Evolutionary conservation across 2,329 filamentous ascomycete genomes (phyloP), one percentile per base, ranked within the genome.

Genomic region (Blastomyces parvus): DNA sequence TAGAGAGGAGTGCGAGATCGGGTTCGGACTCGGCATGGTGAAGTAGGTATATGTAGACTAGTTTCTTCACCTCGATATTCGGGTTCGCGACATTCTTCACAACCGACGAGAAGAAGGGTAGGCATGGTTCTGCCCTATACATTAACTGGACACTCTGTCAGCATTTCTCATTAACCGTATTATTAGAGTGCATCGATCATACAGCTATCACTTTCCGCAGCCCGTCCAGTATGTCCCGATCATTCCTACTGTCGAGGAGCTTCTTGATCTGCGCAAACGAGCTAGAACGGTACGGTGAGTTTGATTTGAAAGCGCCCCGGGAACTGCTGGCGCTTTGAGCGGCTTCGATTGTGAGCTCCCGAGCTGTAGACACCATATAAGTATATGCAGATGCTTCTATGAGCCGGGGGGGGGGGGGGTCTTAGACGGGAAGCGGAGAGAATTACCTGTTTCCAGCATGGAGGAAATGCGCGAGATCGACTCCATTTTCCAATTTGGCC

Each of bases 31-130:
- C 94, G 74, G 94, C 94, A 82, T 99, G 92, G 74, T 95, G 90
- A 65, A 97, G 88, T 66, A 99, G 86, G 78, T 97, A 99, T 74
- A 97, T 96, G 81, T 99, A 99, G 66, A 99, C 94, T 63, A 99
- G 86, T 77, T 97, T 97, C 79, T 97, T 95, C 76, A 97, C 92
- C 72, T 96, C 91, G 70, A 97, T 83, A 71, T 91, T 96, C 17
- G 92, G 89, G 46, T 90, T 96, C 36, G 93, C 93, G 64, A 97
- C 91, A 70, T 97, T 99, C 80, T 99, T 99, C 75, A 99, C 91
- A 62, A 99, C 89, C 30, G 91, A 89, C n/a, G 93, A 96, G 81
- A 99, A 99, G 82, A 93, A 96, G 27, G 90, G 87, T 2, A 96
- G 82, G 64, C 91, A 96, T 69, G 90, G 88, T 74, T 95, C 90